phyloP scores from a whole-genome alignment of 23 red algal genomes.

The Pyropia yezoensis region DNA sequence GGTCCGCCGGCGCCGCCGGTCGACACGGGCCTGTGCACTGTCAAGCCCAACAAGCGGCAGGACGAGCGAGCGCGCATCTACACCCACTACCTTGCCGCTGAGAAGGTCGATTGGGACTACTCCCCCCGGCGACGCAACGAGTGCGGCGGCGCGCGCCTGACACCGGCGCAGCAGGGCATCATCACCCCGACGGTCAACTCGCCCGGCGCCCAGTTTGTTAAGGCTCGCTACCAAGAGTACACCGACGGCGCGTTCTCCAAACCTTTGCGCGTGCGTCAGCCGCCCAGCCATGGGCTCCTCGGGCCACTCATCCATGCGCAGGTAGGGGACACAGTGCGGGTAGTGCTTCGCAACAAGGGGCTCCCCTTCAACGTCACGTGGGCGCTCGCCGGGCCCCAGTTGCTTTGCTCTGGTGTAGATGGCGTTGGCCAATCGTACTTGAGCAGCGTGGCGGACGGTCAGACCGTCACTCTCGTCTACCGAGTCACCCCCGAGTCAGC shows the following conservation, averaged over 20 bases:
- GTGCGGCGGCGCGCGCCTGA: slow-evolving; percentile 12
- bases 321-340: slow-evolving; percentile 12
- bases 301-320: slow-evolving; percentile 26
- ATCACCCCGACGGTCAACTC: slow-evolving; percentile 8
- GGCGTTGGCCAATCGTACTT: background rate
- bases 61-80: slow-evolving; percentile 4
- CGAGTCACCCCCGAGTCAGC: slow-evolving; percentile 10
- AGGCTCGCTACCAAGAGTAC: slow-evolving; percentile 42
- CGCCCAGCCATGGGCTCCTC: slow-evolving; percentile 4
- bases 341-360: slow-evolving; percentile 12
- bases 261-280: too few relatives aligned
- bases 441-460: slow-evolving; percentile 1
- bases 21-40: too few relatives aligned
- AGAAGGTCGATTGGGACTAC: slow-evolving; percentile 34
- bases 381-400: slow-evolving; percentile 9
- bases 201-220: slow-evolving; percentile 17
- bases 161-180: slow-evolving; percentile 4
- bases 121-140: slow-evolving; percentile 12
- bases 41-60: background rate
- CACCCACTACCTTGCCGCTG: slow-evolving; percentile 31
- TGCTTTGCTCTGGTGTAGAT: background rate
- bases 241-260: background rate
- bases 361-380: slow-evolving; percentile 7
- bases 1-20: too few relatives aligned
- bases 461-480: slow-evolving; percentile 4